Base-by-base conservation (phyloP, 2,329 filamentous ascomycete genomes). In the Huntiella omanensis region DNA sequence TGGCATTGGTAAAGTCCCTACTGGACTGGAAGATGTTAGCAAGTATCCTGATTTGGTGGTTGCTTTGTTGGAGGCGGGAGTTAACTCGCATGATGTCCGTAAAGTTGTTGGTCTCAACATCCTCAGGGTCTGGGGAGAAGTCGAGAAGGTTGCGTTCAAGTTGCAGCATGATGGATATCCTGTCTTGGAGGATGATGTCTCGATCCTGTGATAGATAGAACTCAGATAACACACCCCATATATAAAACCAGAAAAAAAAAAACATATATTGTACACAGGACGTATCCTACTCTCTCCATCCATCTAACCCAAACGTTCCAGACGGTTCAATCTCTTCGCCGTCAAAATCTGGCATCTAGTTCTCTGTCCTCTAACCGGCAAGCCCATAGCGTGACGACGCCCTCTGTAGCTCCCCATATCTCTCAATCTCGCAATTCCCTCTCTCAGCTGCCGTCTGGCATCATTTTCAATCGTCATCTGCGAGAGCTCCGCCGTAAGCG, bases 391-490 rank as follows among this genome's bases (percentile, higher is more conserved):
- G 67, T 98, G 91, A 54, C 91, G 70, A 60, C 83, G 78, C 53
- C 91, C 91, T 45, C 91, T 70, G 59, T 93, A 93, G 3, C 80
- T 78, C 43, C 87, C 87, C 67, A 94, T 95, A 56, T 95, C 87
- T 59, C 82, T 83, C 61, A 98, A 57, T 50, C 88, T 70, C 59
- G 70, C 70, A 54, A 98, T 93, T 57, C 96, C 91, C 43, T 94
- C 84, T 56, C 80, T 71, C 34, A 95, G 64, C 49, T 83, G 66
- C 58, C 81, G 74, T 56, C 77, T 70, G 52, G 92, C 70, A 56
- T 96, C 87, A 61, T 82, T 93, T 62, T 95, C 91, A 56, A 96
- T 84, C 50, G 82, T 93, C 84, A 98, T 87, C 46, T 77, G 79
- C 12, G 85, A 83, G 36, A 98, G 69, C 57, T 93, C 84, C 43